These are phyloP conservation scores for Nitzschia sp. DNA, from an alignment of 108 stramenopile species.

Conservation along the genomic window DNA sequence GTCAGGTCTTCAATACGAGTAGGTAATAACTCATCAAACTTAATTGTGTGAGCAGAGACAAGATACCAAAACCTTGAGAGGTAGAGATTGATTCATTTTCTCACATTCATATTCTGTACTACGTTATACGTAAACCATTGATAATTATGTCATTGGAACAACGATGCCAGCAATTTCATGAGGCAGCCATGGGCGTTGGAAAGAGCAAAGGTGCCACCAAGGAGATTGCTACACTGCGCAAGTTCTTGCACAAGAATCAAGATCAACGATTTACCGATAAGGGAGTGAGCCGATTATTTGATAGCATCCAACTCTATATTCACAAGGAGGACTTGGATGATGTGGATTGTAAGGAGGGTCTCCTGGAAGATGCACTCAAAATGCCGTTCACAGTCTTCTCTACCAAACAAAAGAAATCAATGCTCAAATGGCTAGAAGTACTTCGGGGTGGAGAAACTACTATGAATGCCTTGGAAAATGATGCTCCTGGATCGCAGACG, in stretches of 20 bases:
- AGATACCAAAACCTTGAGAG: no score
- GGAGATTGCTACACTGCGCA: slow-evolving; percentile 30
- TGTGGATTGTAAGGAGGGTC: slow-evolving; percentile 13
- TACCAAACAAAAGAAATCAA: slow-evolving; percentile 32
- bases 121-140: no score
- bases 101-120: no score
- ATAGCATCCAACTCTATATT: slow-evolving; percentile 25
- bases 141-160: slow-evolving; percentile 24
- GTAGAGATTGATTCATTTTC: no score
- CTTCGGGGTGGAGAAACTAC: slow-evolving; percentile 1
- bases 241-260: slow-evolving; percentile 33
- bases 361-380: slow-evolving; percentile 35
- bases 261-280: slow-evolving; percentile 34
- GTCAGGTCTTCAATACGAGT: no score
- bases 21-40: no score
- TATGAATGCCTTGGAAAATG: neutral
- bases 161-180: slow-evolving; percentile 33
- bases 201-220: slow-evolving; percentile 30
- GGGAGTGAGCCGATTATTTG: slow-evolving; percentile 23
- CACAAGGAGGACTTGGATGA: slow-evolving; percentile 10
- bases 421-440: slow-evolving; percentile 33
- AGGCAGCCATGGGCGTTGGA: slow-evolving; percentile 26
- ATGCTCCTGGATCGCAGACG: neutral
- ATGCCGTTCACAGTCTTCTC: slow-evolving; percentile 30
- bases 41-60: no score